Evolutionary conservation across 2,329 filamentous ascomycete genomes (phyloP), one percentile per base, ranked within the genome.

Genomic region (Exophiala sp.): DNA sequence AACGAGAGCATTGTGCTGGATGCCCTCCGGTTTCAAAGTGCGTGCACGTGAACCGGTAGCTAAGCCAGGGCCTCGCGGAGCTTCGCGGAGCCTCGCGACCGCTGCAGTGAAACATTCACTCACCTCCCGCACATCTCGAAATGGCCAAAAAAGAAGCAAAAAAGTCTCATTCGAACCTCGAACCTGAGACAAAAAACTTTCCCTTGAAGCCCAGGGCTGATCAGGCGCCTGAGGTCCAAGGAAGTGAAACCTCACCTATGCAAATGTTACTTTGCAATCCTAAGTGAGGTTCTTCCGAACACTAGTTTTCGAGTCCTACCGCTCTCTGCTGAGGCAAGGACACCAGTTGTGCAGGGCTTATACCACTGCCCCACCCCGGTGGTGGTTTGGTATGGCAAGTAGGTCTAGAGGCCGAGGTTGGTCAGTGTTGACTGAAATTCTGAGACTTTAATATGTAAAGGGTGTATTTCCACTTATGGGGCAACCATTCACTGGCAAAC

Each of bases 321-420:
- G 34, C 34, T 37, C 34, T 37, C 34, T 37, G 34, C n/a, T 37
- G 34, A 37, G 34, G 34, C 34, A 37, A 18, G 34, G 16, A 37
- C 34, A 37, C 34, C 34, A 37, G 34, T 37, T 37, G 34, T 18
- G 34, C 34, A 18, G 18, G 34, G 34, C 34, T 37, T 37, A 37
- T 37, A 37, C 34, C 34, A 37, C 34, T 37, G 3, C 34, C 34
- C 34, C 34, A 37, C 34, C 34, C 11, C 34, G 34, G 34, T 18
- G 34, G 34, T 37, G 34, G 34, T 37, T 37, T 37, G 34, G 14
- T 5, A 19, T 18, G 34, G 34, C 3, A 13, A 37, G 34, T 9
- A 18, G 5, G 34, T 37, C 34, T 37, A 37, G 34, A 18, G 34
- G 34, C 34, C 34, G 18, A 37, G 34, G 34, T 13, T 37, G 34